Percentiles rank a stretch among this genome's conserved stretches.
These are phyloP conservation scores for Suillus bovinus DNA, from an alignment of 768 basidiomycete species.

Conservation along the genomic window DNA sequence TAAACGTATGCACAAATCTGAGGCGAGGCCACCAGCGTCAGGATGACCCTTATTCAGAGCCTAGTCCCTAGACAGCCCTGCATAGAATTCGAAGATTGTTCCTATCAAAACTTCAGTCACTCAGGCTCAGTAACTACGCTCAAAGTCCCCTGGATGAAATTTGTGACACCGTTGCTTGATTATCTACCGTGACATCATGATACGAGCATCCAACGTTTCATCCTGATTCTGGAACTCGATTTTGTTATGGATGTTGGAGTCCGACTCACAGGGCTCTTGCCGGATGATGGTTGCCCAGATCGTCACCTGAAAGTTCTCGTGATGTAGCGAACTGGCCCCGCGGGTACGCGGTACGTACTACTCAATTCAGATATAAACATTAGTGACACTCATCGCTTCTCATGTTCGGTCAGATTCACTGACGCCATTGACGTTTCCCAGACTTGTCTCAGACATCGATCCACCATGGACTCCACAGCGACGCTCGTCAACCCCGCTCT, in stretches of 20 bases:
- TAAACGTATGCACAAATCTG: too few species aligned
- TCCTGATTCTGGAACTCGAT: neutral
- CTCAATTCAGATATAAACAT: neutral
- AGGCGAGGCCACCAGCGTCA: neutral
- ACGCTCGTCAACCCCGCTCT: conserved; percentile 28
- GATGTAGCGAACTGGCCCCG: neutral
- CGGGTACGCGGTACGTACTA: neutral
- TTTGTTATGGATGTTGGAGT: conserved; percentile 1
- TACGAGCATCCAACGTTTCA: neutral
- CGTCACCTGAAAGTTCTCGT: neutral
- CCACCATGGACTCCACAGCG: conserved; percentile 27
- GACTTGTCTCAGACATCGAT: neutral
- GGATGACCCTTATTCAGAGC: neutral
- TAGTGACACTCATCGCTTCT: neutral
- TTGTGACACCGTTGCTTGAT: neutral
- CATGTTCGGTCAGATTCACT: neutral
- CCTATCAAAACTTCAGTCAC: neutral
- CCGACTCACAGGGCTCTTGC: neutral
- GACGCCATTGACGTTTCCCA: neutral
- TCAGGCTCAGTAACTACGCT: neutral
- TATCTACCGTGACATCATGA: neutral
- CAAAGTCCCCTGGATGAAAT: neutral
- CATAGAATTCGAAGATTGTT: neutral
- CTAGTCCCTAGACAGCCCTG: neutral
- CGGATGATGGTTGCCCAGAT: conserved; percentile 3